Evolutionary conservation across 176 grass and related monocot species (phyloP).

Genomic region (Oryza rufipogon): DNA sequence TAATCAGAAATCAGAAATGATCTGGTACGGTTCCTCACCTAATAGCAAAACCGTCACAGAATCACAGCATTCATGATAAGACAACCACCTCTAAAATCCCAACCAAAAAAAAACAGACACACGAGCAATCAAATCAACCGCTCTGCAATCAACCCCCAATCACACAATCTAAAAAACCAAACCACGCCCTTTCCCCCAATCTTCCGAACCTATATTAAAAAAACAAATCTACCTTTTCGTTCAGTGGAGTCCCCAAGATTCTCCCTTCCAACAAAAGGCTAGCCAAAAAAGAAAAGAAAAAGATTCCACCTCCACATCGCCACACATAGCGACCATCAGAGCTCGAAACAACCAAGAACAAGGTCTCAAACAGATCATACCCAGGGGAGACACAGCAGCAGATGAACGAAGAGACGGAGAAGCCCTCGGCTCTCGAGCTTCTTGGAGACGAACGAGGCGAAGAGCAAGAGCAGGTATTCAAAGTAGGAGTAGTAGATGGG

Average conservation of each 20-base stretch:
- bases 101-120: background rate
- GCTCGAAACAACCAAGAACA: background rate
- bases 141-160: background rate
- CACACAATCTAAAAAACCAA: background rate
- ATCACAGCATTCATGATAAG: background rate
- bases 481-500: background rate
- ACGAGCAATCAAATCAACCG: background rate
- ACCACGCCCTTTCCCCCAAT: background rate
- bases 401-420: background rate
- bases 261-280: conserved; percentile 3
- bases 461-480: conserved; percentile 12
- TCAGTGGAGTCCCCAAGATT: conserved; percentile 5
- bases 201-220: background rate
- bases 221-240: background rate
- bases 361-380: conserved; percentile 11
- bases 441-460: background rate
- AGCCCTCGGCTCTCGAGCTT: background rate
- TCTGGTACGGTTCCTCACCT: background rate
- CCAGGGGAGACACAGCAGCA: background rate
- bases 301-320: conserved; percentile 28
- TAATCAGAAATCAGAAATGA: background rate
- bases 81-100: background rate
- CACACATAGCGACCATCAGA: background rate
- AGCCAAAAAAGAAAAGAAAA: background rate
- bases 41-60: background rate